Base-by-base conservation (phyloP, 2,329 filamentous ascomycete genomes). In the Nakataea oryzae region DNA sequence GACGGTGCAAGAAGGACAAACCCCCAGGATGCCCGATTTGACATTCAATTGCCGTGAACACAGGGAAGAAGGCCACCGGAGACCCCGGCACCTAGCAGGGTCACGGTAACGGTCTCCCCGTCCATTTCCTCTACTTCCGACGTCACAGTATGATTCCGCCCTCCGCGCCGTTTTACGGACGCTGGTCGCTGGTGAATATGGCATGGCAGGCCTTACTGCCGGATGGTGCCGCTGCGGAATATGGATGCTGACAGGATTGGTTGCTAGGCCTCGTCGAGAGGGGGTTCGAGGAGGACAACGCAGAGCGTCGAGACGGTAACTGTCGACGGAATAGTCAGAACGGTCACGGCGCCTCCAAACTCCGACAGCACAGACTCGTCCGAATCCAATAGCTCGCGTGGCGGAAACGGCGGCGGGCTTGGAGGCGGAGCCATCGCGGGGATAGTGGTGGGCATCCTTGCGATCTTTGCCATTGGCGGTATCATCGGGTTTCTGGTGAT, bases 251-350 rank as follows among this genome's bases (percentile, higher is more conserved):
- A 50, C 41, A n/a, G 41, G 41, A 13, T 17, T 8, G 1, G 11
- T n/a, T n/a, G 11, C 21, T 50, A 50, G 41, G 11, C 41, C 11
- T n/a, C 41, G 41, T 1, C 17, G 3, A 9, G 21, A n/a, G 21
- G 21, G 3, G 11, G 17, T 17, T 9, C 41, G 41, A 50, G 41
- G 41, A 50, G 7, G 21, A 7, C 41, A 9, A 50, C 41, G 41
- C 21, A n/a, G 21, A 3, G 21, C 41, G 27, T 83, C 2, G 74
- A 79, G 67, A 87, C 84, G 0, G 77, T 86, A 12, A 86, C 83
- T 0, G 75, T 77, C 8, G 79, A 76, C 12, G 83, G 83, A 24
- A 78, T 73, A 6, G 73, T 85, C 27, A 78, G 76, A 63, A 86
- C 83, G 1, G 78, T 87, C 3, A 85, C 81, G 8, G 81, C 82